phyloP scores from a whole-genome alignment of 2,329 filamentous ascomycete genomes.

The Calonectria hawksworthii region DNA sequence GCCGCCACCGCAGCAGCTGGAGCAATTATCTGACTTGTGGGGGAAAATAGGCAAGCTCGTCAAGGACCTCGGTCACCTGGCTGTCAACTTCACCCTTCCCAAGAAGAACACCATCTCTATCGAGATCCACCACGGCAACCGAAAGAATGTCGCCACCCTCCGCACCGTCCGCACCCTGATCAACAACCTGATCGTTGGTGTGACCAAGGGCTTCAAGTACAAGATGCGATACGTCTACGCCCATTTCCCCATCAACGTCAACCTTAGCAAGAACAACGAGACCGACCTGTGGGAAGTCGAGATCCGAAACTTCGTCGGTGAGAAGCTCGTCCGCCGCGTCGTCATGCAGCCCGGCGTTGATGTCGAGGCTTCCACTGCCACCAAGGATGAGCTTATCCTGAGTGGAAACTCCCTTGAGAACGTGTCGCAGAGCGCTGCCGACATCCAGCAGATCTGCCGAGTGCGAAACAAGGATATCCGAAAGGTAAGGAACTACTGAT shows the following conservation, averaged over 20 bases:
- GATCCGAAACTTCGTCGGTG: conserved; percentile 99
- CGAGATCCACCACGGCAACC: conserved; percentile 97
- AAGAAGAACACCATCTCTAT: conserved; percentile 92
- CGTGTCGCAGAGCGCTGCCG: conserved; percentile 97
- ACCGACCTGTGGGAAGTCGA: conserved; percentile 91
- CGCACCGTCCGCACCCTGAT: conserved; percentile 98
- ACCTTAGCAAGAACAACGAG: conserved; percentile 96
- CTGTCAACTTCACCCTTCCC: conserved; percentile 94
- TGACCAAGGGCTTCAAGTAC: conserved; percentile 99
- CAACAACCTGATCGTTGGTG: conserved; percentile 98
- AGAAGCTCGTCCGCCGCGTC: conserved; percentile 98
- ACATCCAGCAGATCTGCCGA: conserved; percentile 99
- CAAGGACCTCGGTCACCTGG: conserved; percentile 97
- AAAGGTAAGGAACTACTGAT: conserved; percentile 75
- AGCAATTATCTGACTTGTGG: conserved; percentile 30
- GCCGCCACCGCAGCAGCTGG: neutral
- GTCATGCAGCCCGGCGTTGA: conserved; percentile 91
- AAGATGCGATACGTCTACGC: conserved; percentile 99
- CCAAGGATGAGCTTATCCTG: conserved; percentile 98
- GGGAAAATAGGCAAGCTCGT: conserved; percentile 82
- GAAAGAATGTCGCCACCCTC: conserved; percentile 98
- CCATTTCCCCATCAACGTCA: conserved; percentile 99
- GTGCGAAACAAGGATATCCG: conserved; percentile 99
- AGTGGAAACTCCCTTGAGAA: conserved; percentile 95
- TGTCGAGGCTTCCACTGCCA: conserved; percentile 88